Conservation (phyloP, 2,329 filamentous ascomycete species). For the Talaromyces sp. region DNA sequence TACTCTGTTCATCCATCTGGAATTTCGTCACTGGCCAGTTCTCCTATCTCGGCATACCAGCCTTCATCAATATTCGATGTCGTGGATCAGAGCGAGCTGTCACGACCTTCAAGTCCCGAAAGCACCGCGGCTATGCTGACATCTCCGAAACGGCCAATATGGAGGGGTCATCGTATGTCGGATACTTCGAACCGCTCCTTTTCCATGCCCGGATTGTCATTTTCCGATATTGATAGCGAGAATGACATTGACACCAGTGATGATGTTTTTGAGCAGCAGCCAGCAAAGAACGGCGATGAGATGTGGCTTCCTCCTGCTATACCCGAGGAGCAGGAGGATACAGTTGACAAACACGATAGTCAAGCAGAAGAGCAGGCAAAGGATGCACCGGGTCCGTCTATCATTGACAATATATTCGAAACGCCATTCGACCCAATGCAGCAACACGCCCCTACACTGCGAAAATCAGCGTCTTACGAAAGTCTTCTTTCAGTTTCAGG, state of each 20-base stretch:
- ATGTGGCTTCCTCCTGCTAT: slow-evolving; percentile 33
- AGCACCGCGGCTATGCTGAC: slow-evolving; percentile 58
- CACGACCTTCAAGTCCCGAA: slow-evolving; percentile 75
- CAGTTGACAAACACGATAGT: slow-evolving; percentile 17
- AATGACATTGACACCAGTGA: slow-evolving; percentile 18
- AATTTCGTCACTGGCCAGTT: slow-evolving; percentile 73
- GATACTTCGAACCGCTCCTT: slow-evolving; percentile 51
- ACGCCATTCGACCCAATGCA: slow-evolving; percentile 27
- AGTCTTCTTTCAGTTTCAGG: slow-evolving; percentile 83
- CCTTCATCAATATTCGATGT: slow-evolving; percentile 76
- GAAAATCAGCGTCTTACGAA: slow-evolving; percentile 73
- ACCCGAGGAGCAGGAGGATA: slow-evolving; percentile 38
- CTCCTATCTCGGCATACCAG: slow-evolving; percentile 70
- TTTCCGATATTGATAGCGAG: background rate
- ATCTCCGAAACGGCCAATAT: slow-evolving; percentile 63
- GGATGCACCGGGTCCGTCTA: slow-evolving; percentile 20
- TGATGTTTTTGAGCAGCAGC: slow-evolving; percentile 1
- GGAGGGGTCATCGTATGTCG: slow-evolving; percentile 54
- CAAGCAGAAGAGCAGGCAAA: background rate
- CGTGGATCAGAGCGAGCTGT: slow-evolving; percentile 62
- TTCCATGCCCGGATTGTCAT: slow-evolving; percentile 16
- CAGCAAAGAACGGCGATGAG: slow-evolving; percentile 18
- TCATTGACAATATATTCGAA: slow-evolving; percentile 20
- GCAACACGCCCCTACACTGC: slow-evolving; percentile 45
- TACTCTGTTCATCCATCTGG: slow-evolving; percentile 42